Conservation (phyloP, 2,329 filamentous ascomycete genomes). For the Diplodia mutila region DNA sequence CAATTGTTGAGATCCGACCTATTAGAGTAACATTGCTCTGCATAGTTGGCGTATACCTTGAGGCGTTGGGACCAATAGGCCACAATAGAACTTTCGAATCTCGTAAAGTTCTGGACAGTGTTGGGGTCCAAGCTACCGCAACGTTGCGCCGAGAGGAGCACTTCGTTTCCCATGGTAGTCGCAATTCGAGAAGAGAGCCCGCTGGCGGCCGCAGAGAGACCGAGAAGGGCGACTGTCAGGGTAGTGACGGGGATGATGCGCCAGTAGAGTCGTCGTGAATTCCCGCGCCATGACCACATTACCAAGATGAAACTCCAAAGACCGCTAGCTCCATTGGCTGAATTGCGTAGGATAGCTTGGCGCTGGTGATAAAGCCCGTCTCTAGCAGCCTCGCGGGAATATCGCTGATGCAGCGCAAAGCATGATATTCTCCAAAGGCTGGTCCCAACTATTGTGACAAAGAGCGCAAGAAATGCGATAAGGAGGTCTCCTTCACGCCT, state of each 20-base stretch:
- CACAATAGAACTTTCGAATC: no score
- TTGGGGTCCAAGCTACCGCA: no score
- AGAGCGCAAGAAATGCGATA: slow-evolving; percentile 42
- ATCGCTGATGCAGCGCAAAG: slow-evolving; percentile 31
- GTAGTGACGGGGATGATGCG: slow-evolving; percentile 20
- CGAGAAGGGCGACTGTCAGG: not conserved
- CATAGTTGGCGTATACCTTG: not conserved
- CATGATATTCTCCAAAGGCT: slow-evolving; percentile 32
- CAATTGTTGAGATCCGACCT: slow-evolving; percentile 7
- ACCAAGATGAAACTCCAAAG: not conserved
- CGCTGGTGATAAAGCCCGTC: slow-evolving; percentile 34
- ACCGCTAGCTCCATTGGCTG: slow-evolving; percentile 4
- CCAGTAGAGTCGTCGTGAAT: slow-evolving; percentile 21
- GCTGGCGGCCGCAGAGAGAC: slow-evolving; percentile 16
- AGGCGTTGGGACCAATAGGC: no score
- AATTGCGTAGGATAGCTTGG: slow-evolving; percentile 26
- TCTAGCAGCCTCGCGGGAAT: slow-evolving; percentile 27
- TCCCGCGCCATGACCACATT: not conserved
- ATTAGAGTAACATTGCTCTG: slow-evolving; percentile 8
- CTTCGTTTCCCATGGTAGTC: slow-evolving; percentile 10
- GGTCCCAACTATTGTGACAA: slow-evolving; percentile 34
- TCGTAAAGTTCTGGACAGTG: no score
- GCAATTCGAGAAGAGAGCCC: slow-evolving; percentile 25
- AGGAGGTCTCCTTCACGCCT: slow-evolving; percentile 37
- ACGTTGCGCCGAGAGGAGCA: not conserved